A percentile compares a stretch with the other conserved stretches of the same genome.
Conservation (phyloP, 129 eudicot genomes). For the Erigeron canadensis region DNA sequence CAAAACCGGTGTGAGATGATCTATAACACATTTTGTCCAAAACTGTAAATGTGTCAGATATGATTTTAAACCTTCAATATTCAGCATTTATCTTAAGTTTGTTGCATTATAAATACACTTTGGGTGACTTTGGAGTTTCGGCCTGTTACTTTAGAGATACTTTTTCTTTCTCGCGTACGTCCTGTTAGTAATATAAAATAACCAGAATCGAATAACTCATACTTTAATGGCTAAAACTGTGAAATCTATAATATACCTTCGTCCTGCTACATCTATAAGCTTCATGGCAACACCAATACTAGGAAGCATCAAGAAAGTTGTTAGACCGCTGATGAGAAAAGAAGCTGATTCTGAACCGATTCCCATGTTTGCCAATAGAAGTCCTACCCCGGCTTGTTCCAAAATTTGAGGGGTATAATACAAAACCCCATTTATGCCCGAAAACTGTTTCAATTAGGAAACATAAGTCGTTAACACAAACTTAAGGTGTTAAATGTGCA, state of each 20-base stretch:
- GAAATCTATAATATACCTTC: slow-evolving; percentile 54
- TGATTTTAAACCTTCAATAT: too few species aligned
- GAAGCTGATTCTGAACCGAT: slow-evolving; percentile 72
- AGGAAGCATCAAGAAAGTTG: slow-evolving; percentile 85
- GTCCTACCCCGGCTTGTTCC: slow-evolving; percentile 84
- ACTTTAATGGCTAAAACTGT: neutral
- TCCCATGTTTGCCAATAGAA: slow-evolving; percentile 71
- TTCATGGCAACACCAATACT: slow-evolving; percentile 79
- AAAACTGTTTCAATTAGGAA: slow-evolving; percentile 47
- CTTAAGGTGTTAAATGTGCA: neutral
- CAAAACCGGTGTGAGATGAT: too few species aligned
- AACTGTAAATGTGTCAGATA: too few species aligned
- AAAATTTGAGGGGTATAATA: slow-evolving; percentile 97
- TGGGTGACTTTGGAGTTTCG: too few species aligned
- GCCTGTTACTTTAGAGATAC: too few species aligned
- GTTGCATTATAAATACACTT: too few species aligned
- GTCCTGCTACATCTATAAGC: slow-evolving; percentile 86
- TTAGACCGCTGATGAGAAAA: slow-evolving; percentile 73
- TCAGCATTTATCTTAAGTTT: too few species aligned
- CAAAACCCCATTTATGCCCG: slow-evolving; percentile 85
- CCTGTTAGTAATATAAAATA: too few species aligned
- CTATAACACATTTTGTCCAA: too few species aligned
- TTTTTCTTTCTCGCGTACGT: too few species aligned
- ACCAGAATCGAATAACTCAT: too few species aligned
- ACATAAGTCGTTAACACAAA: neutral